These are phyloP conservation scores for Alloteropsis semialata DNA, from an alignment of 176 grass and related monocot species.

Conservation along the genomic window DNA sequence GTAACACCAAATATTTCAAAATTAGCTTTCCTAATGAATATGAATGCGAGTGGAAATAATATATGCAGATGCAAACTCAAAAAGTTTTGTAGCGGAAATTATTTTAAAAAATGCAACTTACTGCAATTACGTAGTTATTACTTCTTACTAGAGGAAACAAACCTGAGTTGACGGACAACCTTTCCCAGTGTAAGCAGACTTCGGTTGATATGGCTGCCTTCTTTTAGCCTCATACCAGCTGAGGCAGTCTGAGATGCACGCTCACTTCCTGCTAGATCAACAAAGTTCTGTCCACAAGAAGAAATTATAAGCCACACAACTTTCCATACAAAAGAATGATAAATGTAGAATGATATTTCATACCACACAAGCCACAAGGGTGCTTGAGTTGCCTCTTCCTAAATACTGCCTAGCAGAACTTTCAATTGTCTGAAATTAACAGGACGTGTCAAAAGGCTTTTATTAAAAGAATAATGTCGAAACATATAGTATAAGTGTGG, in stretches of 20 bases:
- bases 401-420: slow-evolving; percentile 62
- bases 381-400: slow-evolving; percentile 65
- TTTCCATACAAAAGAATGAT: not conserved
- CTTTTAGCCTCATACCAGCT: slow-evolving; percentile 77
- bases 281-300: slow-evolving; percentile 77
- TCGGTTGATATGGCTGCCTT: slow-evolving; percentile 95
- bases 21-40: not conserved
- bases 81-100: not conserved
- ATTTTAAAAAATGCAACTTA: not conserved
- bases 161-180: slow-evolving; percentile 92
- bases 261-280: slow-evolving; percentile 96
- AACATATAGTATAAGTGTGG: not conserved
- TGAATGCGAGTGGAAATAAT: slow-evolving; percentile 2
- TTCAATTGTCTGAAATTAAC: slow-evolving; percentile 77
- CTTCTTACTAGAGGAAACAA: slow-evolving; percentile 31
- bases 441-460: slow-evolving; percentile 17
- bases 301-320: slow-evolving; percentile 27
- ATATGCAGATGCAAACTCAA: not conserved
- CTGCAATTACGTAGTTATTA: slow-evolving; percentile 12
- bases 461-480: not conserved
- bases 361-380: slow-evolving; percentile 89
- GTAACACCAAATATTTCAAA: slow-evolving; percentile 3
- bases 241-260: slow-evolving; percentile 91
- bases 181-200: slow-evolving; percentile 95
- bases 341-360: slow-evolving; percentile 8